A percentile compares a stretch with the other conserved stretches of the same genome.
Evolutionary conservation across 768 basidiomycete genomes (phyloP).

Genomic region (Russula sp.): DNA sequence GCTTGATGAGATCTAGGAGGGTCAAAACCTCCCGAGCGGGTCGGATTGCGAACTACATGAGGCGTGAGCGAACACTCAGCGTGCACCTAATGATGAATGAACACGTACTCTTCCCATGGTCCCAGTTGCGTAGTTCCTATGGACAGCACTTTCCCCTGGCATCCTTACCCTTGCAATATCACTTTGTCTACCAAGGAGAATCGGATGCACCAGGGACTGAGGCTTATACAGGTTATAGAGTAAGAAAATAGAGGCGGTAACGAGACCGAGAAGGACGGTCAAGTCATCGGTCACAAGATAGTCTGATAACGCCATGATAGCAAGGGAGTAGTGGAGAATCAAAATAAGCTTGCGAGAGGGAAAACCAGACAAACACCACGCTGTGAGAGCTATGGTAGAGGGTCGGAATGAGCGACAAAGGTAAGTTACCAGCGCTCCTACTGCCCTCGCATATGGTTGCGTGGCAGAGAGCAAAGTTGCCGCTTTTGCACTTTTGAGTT

Average conservation of each 20-base stretch:
- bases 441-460: background rate
- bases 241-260: conserved; percentile 68
- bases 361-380: background rate
- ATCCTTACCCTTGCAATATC: conserved; percentile 80
- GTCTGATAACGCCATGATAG: conserved; percentile 39
- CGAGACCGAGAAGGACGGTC: conserved; percentile 68
- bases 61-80: background rate
- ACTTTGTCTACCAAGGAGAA: conserved; percentile 86
- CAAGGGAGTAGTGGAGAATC: background rate
- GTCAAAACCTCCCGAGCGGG: conserved; percentile 67
- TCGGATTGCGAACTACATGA: conserved; percentile 57
- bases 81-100: background rate
- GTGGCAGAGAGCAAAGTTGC: background rate
- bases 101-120: conserved; percentile 66
- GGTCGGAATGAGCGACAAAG: background rate
- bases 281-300: conserved; percentile 72
- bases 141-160: conserved; percentile 76
- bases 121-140: conserved; percentile 85
- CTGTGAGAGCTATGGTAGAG: background rate
- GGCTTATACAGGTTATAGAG: conserved; percentile 74
- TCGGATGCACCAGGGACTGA: conserved; percentile 86
- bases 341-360: background rate
- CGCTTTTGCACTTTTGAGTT: too few species aligned
- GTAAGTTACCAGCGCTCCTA: background rate
- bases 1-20: conserved; percentile 56